These are phyloP conservation scores for Pisolithus orientalis DNA, from an alignment of 768 basidiomycete genomes.

Conservation along the genomic window DNA sequence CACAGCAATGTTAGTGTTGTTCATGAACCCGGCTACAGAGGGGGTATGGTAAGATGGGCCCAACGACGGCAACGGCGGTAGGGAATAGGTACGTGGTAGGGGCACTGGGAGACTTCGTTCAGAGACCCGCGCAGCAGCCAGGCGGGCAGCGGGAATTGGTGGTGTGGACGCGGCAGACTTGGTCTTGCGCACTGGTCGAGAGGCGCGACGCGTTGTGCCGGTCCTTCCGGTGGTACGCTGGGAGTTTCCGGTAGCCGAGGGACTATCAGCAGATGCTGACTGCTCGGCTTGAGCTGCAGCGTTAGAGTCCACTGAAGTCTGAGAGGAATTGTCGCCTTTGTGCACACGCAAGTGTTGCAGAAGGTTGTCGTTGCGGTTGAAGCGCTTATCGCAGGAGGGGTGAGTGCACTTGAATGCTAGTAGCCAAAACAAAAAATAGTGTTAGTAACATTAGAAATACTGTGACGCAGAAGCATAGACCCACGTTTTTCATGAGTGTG, in stretches of 20 bases:
- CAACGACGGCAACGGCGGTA: constrained; percentile 27
- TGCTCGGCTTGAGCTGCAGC: constrained; percentile 23
- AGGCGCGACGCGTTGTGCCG: constrained; percentile 18
- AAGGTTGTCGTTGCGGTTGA: constrained; percentile 77
- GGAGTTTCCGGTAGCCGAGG: constrained; percentile 9
- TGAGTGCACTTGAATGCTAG: constrained; percentile 70
- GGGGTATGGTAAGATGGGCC: constrained; percentile 22
- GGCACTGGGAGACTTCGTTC: constrained; percentile 25
- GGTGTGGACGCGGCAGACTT: constrained; percentile 32
- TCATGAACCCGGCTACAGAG: constrained; percentile 23
- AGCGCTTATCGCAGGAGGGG: constrained; percentile 61
- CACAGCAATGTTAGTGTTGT: constrained; percentile 31
- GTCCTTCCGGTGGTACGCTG: constrained; percentile 22
- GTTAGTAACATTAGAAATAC: constrained; percentile 11
- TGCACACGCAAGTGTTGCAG: constrained; percentile 75
- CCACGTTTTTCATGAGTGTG: constrained; percentile 75
- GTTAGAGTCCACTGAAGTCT: constrained; percentile 26
- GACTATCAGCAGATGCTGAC: constrained; percentile 9
- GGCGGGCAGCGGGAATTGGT: constrained; percentile 26
- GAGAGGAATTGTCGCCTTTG: constrained; percentile 33
- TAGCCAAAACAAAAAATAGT: constrained; percentile 19
- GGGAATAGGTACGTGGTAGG: constrained; percentile 27
- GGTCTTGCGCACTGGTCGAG: constrained; percentile 28
- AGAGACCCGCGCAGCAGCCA: constrained; percentile 27
- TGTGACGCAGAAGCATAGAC: constrained; percentile 24